A percentile compares a stretch with the other conserved stretches of the same genome.
phyloP scores from a whole-genome alignment of 2,329 filamentous ascomycete species.

The Colletotrichum endophyticum region DNA sequence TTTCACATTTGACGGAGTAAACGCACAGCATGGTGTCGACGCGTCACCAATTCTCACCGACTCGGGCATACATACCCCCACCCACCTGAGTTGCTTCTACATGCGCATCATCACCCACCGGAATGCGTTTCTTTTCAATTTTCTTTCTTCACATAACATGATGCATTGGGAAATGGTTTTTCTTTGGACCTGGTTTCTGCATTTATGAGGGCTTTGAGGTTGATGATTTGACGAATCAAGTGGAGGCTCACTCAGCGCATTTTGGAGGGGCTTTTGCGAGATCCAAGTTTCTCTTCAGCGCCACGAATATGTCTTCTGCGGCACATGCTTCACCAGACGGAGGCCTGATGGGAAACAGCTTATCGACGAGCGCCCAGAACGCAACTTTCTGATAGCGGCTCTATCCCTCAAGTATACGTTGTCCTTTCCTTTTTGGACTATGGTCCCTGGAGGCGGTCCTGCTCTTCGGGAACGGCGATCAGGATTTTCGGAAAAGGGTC shows the following conservation, averaged over 20 bases:
- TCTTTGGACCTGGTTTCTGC: slow-evolving; percentile 14
- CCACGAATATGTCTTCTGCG: not conserved
- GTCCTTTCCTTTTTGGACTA: not conserved
- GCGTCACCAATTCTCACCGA: not conserved
- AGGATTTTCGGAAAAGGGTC: not conserved
- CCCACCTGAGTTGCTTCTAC: not conserved
- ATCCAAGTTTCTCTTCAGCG: not conserved
- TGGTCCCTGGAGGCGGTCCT: not conserved
- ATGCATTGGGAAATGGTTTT: slow-evolving; percentile 21
- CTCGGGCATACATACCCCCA: not conserved
- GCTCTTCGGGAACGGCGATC: not conserved
- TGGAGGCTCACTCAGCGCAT: not conserved
- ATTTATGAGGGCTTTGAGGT: slow-evolving; percentile 4
- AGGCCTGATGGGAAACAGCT: not conserved
- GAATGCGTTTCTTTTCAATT: not conserved
- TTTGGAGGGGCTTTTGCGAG: not conserved
- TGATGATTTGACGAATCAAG: slow-evolving; percentile 1
- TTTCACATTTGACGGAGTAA: not conserved
- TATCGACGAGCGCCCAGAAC: not conserved
- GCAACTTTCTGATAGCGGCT: not conserved
- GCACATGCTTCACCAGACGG: not conserved
- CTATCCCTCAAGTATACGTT: not conserved
- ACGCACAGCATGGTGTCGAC: slow-evolving; percentile 5
- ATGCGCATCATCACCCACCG: not conserved
- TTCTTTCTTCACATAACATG: slow-evolving; percentile 12